Conservation (phyloP, 2,329 filamentous ascomycete genomes). For the Cladosporium sp. region DNA sequence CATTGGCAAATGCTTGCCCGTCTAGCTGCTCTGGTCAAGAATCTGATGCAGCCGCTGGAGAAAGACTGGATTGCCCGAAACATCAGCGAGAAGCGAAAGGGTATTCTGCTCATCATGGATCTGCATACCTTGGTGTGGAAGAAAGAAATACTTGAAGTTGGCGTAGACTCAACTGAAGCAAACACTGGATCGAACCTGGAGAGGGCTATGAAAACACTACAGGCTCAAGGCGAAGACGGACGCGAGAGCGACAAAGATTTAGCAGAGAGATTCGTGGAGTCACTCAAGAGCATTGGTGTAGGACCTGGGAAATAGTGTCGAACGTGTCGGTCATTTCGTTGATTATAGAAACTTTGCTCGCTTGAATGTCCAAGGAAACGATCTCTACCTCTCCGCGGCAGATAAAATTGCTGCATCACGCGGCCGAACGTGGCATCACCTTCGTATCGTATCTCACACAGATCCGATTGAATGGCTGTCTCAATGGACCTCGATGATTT, state of each 20-base stretch:
- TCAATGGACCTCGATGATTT: neutral
- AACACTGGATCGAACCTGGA: neutral
- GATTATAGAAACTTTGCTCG: too few species aligned
- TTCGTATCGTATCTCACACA: neutral
- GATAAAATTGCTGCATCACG: neutral
- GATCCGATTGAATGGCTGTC: neutral
- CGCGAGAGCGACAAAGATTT: neutral
- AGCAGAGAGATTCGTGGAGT: neutral
- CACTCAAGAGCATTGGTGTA: neutral
- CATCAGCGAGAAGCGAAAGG: neutral
- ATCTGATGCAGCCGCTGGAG: slow-evolving; percentile 4
- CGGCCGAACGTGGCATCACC: neutral
- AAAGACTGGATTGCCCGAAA: neutral
- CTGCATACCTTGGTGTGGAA: neutral
- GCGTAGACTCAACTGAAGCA: neutral
- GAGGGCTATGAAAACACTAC: neutral
- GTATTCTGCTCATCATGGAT: neutral
- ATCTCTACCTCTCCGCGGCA: neutral
- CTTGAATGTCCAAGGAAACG: neutral
- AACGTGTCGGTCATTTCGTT: neutral
- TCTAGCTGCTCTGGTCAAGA: neutral
- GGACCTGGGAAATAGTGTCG: neutral
- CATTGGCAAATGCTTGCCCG: neutral
- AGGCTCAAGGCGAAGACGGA: neutral
- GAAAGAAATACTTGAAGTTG: neutral